Evolutionary conservation across 2,329 filamentous ascomycete genomes (phyloP).

Genomic region (Aureobasidium subglaciale): DNA sequence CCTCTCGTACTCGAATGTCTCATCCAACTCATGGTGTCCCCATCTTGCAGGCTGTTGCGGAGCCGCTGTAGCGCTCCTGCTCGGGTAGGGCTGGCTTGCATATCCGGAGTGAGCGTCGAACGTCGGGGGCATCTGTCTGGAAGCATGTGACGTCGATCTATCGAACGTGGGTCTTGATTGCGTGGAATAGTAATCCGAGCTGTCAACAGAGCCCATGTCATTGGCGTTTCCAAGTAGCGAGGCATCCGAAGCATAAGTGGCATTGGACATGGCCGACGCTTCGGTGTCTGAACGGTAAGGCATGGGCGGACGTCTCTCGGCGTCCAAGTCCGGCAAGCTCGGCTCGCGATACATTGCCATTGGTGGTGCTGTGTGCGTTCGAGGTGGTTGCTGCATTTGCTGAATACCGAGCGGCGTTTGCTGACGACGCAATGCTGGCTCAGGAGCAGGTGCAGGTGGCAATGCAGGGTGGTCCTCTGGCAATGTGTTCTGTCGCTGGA

Average conservation of each 20-base stretch:
- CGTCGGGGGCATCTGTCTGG: neutral
- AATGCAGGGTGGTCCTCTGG: slow-evolving; percentile 33
- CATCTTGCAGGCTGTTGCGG: slow-evolving; percentile 2
- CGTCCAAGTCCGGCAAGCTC: neutral
- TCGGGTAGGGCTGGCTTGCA: neutral
- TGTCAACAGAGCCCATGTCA: slow-evolving; percentile 46
- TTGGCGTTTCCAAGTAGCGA: slow-evolving; percentile 55
- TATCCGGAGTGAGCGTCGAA: slow-evolving; percentile 6
- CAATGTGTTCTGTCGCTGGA: slow-evolving; percentile 32
- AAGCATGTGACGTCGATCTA: slow-evolving; percentile 14
- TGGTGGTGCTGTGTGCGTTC: neutral
- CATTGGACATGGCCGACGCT: slow-evolving; percentile 44
- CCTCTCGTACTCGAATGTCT: neutral
- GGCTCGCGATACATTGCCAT: slow-evolving; percentile 2
- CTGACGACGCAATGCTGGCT: neutral
- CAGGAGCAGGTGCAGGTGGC: neutral
- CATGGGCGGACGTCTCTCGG: slow-evolving; percentile 28
- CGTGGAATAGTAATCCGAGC: neutral
- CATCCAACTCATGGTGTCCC: neutral
- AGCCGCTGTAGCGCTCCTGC: slow-evolving; percentile 7
- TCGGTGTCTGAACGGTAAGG: slow-evolving; percentile 43
- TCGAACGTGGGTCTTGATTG: slow-evolving; percentile 9
- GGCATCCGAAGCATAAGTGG: slow-evolving; percentile 58
- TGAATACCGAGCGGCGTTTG: slow-evolving; percentile 26
- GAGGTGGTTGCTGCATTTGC: slow-evolving; percentile 23